Evolutionary conservation across 2,329 filamentous ascomycete species (phyloP).

Genomic region (Malbranchea cinnamomea): DNA sequence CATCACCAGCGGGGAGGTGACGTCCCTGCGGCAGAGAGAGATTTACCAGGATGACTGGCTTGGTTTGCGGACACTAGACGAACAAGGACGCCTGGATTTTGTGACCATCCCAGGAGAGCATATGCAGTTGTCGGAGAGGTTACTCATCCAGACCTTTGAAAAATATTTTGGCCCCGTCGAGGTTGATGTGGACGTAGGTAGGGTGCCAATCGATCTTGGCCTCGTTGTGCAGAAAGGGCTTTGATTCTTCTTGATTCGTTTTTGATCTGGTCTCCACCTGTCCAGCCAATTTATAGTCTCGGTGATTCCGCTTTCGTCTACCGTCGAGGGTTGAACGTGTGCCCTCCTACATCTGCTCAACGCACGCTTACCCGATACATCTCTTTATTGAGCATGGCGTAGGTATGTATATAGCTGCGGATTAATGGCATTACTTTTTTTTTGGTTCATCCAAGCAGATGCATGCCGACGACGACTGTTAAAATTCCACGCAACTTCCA

Average conservation of each 20-base stretch:
- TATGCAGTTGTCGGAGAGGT: constrained; percentile 59
- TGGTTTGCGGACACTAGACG: constrained; percentile 63
- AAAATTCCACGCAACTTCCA: too few species aligned
- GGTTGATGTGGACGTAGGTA: not conserved
- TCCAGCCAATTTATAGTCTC: too few species aligned
- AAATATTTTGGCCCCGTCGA: constrained; percentile 26
- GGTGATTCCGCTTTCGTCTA: too few species aligned
- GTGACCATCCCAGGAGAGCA: constrained; percentile 59
- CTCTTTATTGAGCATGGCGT: too few species aligned
- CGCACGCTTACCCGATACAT: too few species aligned
- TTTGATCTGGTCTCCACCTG: not conserved
- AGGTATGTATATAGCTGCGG: too few species aligned
- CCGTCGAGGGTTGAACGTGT: too few species aligned
- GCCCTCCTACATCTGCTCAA: too few species aligned
- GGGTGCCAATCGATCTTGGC: not conserved
- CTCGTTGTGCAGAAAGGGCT: constrained; percentile 1
- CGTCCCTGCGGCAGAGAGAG: constrained; percentile 49
- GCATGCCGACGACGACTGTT: too few species aligned
- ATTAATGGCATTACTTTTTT: too few species aligned
- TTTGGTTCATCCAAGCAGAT: too few species aligned
- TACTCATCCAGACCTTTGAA: constrained; percentile 50
- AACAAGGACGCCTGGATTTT: constrained; percentile 66
- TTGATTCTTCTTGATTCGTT: not conserved
- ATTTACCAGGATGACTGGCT: constrained; percentile 92
- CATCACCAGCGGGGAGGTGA: constrained; percentile 45